A percentile compares a stretch with the other conserved stretches of the same genome.
Conservation (phyloP, 768 basidiomycete genomes). For the Clitopilus hobsonii region DNA sequence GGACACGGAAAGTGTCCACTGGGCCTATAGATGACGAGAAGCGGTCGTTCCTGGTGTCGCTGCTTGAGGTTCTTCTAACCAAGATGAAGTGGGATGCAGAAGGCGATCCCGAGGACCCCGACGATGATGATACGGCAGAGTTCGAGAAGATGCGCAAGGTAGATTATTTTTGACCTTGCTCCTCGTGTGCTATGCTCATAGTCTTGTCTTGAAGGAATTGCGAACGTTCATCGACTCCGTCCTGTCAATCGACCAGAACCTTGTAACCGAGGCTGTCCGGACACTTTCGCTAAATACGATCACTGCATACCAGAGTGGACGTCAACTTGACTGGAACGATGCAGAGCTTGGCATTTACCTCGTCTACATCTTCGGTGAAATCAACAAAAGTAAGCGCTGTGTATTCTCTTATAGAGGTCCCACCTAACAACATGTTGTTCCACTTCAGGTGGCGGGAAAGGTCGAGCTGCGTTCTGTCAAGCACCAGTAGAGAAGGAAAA, state of each 20-base stretch:
- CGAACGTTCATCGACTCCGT: slow-evolving; percentile 85
- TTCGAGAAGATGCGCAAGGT: slow-evolving; percentile 89
- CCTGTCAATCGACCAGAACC: slow-evolving; percentile 76
- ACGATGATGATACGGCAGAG: slow-evolving; percentile 80
- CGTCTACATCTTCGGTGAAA: slow-evolving; percentile 90
- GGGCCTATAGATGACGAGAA: slow-evolving; percentile 61
- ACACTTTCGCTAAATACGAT: slow-evolving; percentile 73
- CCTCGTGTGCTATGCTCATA: slow-evolving; percentile 6
- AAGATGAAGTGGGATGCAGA: slow-evolving; percentile 92
- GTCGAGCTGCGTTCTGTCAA: slow-evolving; percentile 82
- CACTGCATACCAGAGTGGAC: slow-evolving; percentile 59
- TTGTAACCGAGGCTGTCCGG: slow-evolving; percentile 76
- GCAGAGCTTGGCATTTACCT: slow-evolving; percentile 93
- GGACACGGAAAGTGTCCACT: slow-evolving; percentile 54
- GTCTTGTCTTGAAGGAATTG: no score
- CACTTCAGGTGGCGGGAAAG: slow-evolving; percentile 64
- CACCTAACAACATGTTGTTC: slow-evolving; percentile 4
- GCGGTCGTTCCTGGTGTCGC: slow-evolving; percentile 70
- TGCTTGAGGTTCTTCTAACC: slow-evolving; percentile 73
- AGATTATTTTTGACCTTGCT: slow-evolving; percentile 9
- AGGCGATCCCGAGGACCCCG: slow-evolving; percentile 74
- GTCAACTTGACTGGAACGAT: slow-evolving; percentile 80
- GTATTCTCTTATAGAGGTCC: slow-evolving; percentile 1
- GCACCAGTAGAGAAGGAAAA: slow-evolving; percentile 69
- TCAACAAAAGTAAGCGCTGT: slow-evolving; percentile 68